phyloP scores from a whole-genome alignment of 1,284 basidiomycete species.

The Moniliella sp. region DNA sequence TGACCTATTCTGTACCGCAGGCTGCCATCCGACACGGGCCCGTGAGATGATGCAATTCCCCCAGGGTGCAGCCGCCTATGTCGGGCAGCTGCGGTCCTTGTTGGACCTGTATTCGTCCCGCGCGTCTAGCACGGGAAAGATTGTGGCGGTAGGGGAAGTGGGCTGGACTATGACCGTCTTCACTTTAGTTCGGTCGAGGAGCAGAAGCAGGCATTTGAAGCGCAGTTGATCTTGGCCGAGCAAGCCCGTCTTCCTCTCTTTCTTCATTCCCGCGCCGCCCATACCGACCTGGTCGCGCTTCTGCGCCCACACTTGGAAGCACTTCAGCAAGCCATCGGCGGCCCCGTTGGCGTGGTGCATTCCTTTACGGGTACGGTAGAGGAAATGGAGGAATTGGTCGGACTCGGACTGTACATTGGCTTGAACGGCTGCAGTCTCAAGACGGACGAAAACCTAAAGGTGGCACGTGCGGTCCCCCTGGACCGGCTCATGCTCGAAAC shows the following conservation, averaged over 20 bases:
- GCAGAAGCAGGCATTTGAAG: conserved; percentile 51
- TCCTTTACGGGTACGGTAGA: conserved; percentile 55
- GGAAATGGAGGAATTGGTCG: conserved; percentile 51
- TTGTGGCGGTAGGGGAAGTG: conserved; percentile 59
- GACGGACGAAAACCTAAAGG: conserved; percentile 47
- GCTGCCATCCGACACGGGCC: conserved; percentile 69
- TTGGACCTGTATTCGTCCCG: too few species aligned
- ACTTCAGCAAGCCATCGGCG: conserved; percentile 1
- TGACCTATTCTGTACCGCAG: conserved; percentile 54
- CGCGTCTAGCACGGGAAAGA: too few species aligned
- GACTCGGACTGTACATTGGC: conserved; percentile 38
- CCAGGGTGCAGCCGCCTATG: conserved; percentile 45
- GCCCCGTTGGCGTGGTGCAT: conserved; percentile 47
- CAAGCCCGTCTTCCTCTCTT: conserved; percentile 58
- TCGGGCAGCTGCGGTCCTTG: conserved; percentile 37
- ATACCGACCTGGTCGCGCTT: conserved; percentile 49
- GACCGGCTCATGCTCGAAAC: conserved; percentile 59
- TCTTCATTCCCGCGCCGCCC: conserved; percentile 52
- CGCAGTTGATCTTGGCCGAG: conserved; percentile 50
- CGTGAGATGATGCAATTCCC: conserved; percentile 48
- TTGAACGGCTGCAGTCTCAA: conserved; percentile 69
- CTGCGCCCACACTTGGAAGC: conserved; percentile 29
- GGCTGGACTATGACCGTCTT: conserved; percentile 64
- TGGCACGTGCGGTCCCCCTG: conserved; percentile 44
- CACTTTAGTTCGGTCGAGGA: conserved; percentile 48